phyloP scores from a whole-genome alignment of 139 green algal genomes.

The Picochlorum sp. region DNA sequence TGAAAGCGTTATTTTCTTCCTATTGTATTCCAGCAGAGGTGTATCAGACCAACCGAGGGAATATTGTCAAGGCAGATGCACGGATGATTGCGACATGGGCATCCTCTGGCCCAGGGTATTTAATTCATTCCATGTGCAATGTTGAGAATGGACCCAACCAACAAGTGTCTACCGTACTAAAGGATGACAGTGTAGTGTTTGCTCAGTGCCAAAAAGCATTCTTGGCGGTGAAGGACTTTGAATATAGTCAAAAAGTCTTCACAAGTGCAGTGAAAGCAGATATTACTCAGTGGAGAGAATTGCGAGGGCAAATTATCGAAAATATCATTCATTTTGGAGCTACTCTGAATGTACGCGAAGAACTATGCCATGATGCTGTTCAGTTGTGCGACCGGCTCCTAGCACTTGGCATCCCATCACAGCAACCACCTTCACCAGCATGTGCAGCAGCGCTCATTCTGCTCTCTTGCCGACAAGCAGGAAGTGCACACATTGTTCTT shows the following conservation, averaged over 20 bases:
- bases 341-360: constrained; percentile 20
- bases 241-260: constrained; percentile 41
- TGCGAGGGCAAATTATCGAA: constrained; percentile 9
- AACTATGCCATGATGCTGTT: constrained; percentile 29
- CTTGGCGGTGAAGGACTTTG: constrained; percentile 54
- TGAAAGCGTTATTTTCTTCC: constrained; percentile 6
- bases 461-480: constrained; percentile 19
- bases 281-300: not conserved
- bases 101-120: not conserved
- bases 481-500: constrained; percentile 11
- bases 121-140: constrained; percentile 12
- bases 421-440: constrained; percentile 1
- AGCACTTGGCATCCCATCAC: not conserved
- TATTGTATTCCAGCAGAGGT: constrained; percentile 17
- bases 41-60: not conserved
- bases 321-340: constrained; percentile 15
- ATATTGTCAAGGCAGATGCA: constrained; percentile 12
- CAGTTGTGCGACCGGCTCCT: constrained; percentile 30
- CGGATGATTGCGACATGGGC: constrained; percentile 19
- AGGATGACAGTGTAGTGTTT: constrained; percentile 21
- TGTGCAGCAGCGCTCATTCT: constrained; percentile 22
- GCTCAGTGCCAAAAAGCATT: constrained; percentile 40
- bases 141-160: constrained; percentile 1
- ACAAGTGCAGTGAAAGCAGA: not conserved
- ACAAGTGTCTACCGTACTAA: constrained; percentile 13